phyloP scores from a whole-genome alignment of 179 eudicot species.

The Pouteria campechiana region DNA sequence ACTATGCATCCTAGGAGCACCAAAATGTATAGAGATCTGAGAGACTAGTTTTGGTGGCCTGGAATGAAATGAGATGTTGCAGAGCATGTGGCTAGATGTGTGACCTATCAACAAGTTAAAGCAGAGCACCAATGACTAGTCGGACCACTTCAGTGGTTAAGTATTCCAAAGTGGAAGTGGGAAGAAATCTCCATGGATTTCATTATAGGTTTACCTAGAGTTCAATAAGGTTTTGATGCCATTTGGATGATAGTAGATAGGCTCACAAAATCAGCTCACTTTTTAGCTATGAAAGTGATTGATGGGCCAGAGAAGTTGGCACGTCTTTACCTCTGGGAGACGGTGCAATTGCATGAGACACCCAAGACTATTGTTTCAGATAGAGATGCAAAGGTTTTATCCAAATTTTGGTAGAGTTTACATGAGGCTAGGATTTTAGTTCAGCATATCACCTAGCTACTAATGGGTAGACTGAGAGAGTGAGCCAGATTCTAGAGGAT shows the following conservation, averaged over 20 bases:
- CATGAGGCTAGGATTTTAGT: not conserved
- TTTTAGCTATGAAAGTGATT: not conserved
- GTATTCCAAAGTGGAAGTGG: conserved; percentile 1
- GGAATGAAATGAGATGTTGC: conserved; percentile 3
- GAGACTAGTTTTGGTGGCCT: not conserved
- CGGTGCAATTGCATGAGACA: not conserved
- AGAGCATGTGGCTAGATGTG: not conserved
- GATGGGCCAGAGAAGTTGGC: not conserved
- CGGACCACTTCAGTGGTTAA: not conserved
- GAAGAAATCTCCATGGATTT: conserved; percentile 2
- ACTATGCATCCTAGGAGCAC: not conserved
- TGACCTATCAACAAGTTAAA: conserved; percentile 1
- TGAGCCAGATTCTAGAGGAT: conserved; percentile 1
- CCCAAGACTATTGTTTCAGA: too few relatives aligned
- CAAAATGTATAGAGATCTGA: conserved; percentile 3
- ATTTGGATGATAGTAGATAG: not conserved
- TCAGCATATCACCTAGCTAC: conserved; percentile 2
- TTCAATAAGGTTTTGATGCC: not conserved
- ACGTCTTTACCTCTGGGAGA: not conserved
- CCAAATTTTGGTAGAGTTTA: not conserved
- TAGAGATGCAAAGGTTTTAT: not conserved
- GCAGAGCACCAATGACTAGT: not conserved
- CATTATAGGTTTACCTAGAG: not conserved
- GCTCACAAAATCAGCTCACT: conserved; percentile 3
- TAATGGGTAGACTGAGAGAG: not conserved